A percentile compares a stretch with the other conserved stretches of the same genome.
Conservation (phyloP, 164 flowering plant genomes). For the Magnolia kwangsiensis region DNA sequence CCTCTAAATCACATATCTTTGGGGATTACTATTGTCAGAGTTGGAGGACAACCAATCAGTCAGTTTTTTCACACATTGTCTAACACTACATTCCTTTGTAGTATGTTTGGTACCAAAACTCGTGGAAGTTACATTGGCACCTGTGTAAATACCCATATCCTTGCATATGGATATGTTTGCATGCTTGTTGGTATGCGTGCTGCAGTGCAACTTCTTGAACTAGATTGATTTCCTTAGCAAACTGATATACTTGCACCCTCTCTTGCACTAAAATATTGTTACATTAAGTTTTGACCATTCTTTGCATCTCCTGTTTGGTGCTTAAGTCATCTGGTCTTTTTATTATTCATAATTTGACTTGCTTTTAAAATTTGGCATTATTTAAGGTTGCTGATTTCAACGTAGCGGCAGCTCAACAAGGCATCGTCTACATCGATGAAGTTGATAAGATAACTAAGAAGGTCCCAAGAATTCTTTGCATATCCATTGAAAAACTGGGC, state of each 20-base stretch:
- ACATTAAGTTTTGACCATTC: neutral
- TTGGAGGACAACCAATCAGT: no score
- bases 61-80: no score
- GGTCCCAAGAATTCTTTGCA: slow-evolving; percentile 33
- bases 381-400: slow-evolving; percentile 87
- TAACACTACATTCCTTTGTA: no score
- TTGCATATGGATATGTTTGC: neutral
- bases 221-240: neutral
- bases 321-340: neutral
- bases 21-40: no score
- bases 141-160: neutral
- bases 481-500: neutral
- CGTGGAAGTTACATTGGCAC: no score
- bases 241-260: neutral
- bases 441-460: slow-evolving; percentile 97
- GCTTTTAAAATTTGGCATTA: neutral
- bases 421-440: slow-evolving; percentile 97
- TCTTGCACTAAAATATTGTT: neutral
- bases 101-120: no score
- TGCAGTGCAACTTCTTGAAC: neutral
- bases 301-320: neutral
- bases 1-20: no score
- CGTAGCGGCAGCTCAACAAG: slow-evolving; percentile 98
- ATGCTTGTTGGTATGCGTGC: no score
- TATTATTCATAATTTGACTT: neutral